Evolutionary conservation across 2,329 filamentous ascomycete species (phyloP).

Genomic region (Talaromyces atroroseus): DNA sequence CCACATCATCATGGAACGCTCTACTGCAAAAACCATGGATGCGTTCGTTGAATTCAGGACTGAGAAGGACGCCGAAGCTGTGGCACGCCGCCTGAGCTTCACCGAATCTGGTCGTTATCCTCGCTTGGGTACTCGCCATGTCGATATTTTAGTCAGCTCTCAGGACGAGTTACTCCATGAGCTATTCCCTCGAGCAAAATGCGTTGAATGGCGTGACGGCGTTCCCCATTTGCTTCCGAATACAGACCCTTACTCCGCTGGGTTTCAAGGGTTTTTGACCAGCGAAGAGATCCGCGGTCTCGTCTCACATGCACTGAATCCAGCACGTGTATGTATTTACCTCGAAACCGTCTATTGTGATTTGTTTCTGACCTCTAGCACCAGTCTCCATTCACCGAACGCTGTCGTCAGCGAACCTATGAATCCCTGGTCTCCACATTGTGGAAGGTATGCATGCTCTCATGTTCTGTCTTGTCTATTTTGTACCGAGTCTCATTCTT

Average conservation of each 20-base stretch:
- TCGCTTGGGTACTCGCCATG: constrained; percentile 44
- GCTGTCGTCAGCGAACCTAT: constrained; percentile 49
- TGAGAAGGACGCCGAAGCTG: constrained; percentile 32
- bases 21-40: constrained; percentile 53
- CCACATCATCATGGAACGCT: constrained; percentile 55
- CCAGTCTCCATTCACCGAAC: constrained; percentile 46
- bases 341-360: not conserved
- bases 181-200: constrained; percentile 49
- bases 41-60: constrained; percentile 46
- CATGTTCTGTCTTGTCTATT: constrained; percentile 2
- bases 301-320: constrained; percentile 44
- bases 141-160: constrained; percentile 42
- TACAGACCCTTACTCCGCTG: constrained; percentile 41
- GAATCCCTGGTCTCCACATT: constrained; percentile 49
- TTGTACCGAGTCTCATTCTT: constrained; percentile 11
- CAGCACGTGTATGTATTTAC: constrained; percentile 41
- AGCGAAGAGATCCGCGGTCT: constrained; percentile 46
- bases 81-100: constrained; percentile 31
- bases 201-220: constrained; percentile 41
- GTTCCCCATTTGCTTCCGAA: constrained; percentile 29
- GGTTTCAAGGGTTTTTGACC: constrained; percentile 49
- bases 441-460: constrained; percentile 37
- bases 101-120: constrained; percentile 33
- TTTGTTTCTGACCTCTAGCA: constrained; percentile 4
- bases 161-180: constrained; percentile 47